phyloP scores from a whole-genome alignment of 2,329 filamentous ascomycete genomes.

The Keithomyces neogunnii region DNA sequence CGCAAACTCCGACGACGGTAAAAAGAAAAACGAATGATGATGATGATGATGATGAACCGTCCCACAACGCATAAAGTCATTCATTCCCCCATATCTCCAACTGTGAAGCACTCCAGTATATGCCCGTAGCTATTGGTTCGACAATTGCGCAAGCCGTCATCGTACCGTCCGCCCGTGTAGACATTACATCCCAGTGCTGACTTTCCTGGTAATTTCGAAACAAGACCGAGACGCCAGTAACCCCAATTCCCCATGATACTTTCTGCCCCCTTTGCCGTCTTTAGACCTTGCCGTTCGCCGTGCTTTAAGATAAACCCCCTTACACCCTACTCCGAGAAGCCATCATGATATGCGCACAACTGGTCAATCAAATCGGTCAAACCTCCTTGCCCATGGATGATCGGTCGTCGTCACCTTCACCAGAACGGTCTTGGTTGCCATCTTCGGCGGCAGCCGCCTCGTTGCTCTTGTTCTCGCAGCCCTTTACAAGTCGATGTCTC shows the following conservation, averaged over 20 bases:
- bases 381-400: conserved; percentile 5
- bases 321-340: neutral
- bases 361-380: neutral
- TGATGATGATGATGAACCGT: neutral
- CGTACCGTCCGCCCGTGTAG: neutral
- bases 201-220: neutral
- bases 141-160: neutral
- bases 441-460: conserved; percentile 17
- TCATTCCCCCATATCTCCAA: neutral
- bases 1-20: neutral
- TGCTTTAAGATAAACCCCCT: neutral
- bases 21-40: no score
- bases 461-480: conserved; percentile 37
- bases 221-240: conserved; percentile 3
- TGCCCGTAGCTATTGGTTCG: neutral
- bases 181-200: neutral
- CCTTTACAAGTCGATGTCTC: conserved; percentile 57
- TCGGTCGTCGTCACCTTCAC: conserved; percentile 8
- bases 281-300: conserved; percentile 1
- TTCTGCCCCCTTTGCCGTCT: neutral
- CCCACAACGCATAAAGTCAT: neutral
- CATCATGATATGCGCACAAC: neutral
- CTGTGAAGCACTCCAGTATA: neutral
- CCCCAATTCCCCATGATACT: neutral
- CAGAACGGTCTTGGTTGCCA: conserved; percentile 5